Evolutionary conservation across 768 basidiomycete genomes (phyloP).

Genomic region (Pisolithus sp.): DNA sequence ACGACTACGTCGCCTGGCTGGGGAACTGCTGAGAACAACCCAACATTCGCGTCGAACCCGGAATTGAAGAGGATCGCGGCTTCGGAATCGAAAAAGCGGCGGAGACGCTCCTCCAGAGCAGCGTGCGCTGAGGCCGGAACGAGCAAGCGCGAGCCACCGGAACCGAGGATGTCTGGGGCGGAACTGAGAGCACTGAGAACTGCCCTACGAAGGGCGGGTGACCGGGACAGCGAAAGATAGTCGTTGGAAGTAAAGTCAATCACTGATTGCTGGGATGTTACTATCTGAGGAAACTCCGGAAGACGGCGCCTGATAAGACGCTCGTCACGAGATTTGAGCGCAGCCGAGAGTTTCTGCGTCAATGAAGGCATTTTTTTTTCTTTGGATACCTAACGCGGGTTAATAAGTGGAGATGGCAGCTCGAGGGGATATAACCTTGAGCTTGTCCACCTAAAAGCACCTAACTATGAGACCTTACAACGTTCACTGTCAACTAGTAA

Average conservation of each 20-base stretch:
- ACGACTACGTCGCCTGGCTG: conserved; percentile 71
- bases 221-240: conserved; percentile 77
- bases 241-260: conserved; percentile 86
- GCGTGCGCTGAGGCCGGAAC: conserved; percentile 54
- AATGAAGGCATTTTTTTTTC: conserved; percentile 24
- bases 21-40: conserved; percentile 77
- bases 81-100: conserved; percentile 52
- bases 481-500: too few relatives aligned
- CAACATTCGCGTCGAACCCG: conserved; percentile 89
- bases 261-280: conserved; percentile 26
- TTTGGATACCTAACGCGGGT: neutral
- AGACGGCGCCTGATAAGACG: conserved; percentile 68
- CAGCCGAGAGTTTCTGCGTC: conserved; percentile 37
- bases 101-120: conserved; percentile 65
- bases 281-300: conserved; percentile 42
- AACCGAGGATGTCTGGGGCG: conserved; percentile 66
- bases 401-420: too few relatives aligned
- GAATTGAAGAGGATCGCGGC: conserved; percentile 85
- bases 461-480: too few relatives aligned
- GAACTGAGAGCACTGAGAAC: conserved; percentile 51
- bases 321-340: conserved; percentile 57
- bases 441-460: too few relatives aligned
- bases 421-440: too few relatives aligned
- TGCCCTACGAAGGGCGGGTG: conserved; percentile 43
- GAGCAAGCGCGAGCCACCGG: conserved; percentile 82